Evolutionary conservation across 2,329 filamentous ascomycete species (phyloP).

Genomic region (Penicillium crustosum): DNA sequence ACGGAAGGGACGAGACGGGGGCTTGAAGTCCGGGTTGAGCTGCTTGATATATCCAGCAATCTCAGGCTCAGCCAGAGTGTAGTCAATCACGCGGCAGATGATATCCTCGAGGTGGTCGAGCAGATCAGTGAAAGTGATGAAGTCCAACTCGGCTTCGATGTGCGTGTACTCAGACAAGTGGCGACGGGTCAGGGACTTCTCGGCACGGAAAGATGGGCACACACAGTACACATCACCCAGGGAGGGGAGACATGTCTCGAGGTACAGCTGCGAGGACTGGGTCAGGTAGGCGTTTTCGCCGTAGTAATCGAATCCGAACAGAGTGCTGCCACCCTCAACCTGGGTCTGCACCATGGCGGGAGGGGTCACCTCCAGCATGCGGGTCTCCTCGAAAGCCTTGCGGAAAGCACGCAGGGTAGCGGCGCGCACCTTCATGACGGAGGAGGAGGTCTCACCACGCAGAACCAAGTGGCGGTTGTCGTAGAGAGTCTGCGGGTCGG

Average conservation of each 20-base stretch:
- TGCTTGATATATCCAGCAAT: slow-evolving; percentile 73
- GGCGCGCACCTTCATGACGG: slow-evolving; percentile 83
- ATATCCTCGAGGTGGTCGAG: slow-evolving; percentile 83
- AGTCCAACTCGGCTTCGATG: slow-evolving; percentile 94
- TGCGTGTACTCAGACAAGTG: slow-evolving; percentile 97
- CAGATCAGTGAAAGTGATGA: slow-evolving; percentile 88
- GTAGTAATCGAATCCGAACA: slow-evolving; percentile 90
- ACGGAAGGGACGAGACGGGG: slow-evolving; percentile 80
- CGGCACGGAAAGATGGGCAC: slow-evolving; percentile 96
- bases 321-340: slow-evolving; percentile 86
- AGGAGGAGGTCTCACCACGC: slow-evolving; percentile 78
- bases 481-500: slow-evolving; percentile 71
- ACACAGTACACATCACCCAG: slow-evolving; percentile 97
- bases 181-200: slow-evolving; percentile 90
- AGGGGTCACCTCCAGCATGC: slow-evolving; percentile 79
- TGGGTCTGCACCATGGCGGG: slow-evolving; percentile 93
- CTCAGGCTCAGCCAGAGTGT: slow-evolving; percentile 69
- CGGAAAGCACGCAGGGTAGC: slow-evolving; percentile 79
- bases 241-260: slow-evolving; percentile 88
- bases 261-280: slow-evolving; percentile 94
- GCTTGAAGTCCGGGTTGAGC: slow-evolving; percentile 87
- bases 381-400: slow-evolving; percentile 72
- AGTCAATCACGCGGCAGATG: slow-evolving; percentile 81
- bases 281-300: slow-evolving; percentile 89
- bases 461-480: slow-evolving; percentile 83